Evolutionary conservation across 805 yeast genomes (phyloP).

Genomic region (Cyberlindnera mycetangii): DNA sequence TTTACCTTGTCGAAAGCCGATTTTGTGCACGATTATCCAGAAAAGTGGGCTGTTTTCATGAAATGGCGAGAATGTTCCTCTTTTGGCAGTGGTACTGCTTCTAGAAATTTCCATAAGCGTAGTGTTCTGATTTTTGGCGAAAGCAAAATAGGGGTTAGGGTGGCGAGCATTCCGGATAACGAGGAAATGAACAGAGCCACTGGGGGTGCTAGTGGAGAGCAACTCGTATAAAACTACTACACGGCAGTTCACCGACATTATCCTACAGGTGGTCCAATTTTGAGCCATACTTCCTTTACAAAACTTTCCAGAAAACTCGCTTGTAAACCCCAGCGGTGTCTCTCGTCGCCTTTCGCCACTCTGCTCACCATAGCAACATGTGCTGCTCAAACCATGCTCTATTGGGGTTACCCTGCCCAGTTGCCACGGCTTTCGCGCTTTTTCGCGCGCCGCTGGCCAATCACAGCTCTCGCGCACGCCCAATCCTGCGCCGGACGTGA

Average conservation of each 20-base stretch:
- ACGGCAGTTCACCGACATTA: no score
- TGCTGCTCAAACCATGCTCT: constrained; percentile 2
- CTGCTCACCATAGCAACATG: constrained; percentile 12
- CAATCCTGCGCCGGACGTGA: background rate
- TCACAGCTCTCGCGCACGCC: constrained; percentile 1
- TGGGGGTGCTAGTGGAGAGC: no score
- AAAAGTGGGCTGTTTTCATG: no score
- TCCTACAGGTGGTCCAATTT: no score
- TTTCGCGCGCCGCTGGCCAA: constrained; percentile 6
- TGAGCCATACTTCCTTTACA: background rate
- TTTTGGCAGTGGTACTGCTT: no score
- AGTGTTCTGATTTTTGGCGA: background rate
- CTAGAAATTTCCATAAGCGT: background rate
- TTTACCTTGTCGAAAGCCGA: no score
- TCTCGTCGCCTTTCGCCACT: background rate
- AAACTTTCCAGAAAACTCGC: background rate
- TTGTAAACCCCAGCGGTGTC: background rate
- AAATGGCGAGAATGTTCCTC: no score
- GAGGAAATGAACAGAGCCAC: background rate
- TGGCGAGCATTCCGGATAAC: background rate
- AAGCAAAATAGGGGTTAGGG: background rate
- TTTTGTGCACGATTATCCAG: no score
- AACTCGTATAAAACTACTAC: background rate
- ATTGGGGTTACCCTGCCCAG: constrained; percentile 14
- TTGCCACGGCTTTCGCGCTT: constrained; percentile 8